phyloP scores from a whole-genome alignment of 2,329 filamentous ascomycete genomes.

The Ophiostoma quercus region DNA sequence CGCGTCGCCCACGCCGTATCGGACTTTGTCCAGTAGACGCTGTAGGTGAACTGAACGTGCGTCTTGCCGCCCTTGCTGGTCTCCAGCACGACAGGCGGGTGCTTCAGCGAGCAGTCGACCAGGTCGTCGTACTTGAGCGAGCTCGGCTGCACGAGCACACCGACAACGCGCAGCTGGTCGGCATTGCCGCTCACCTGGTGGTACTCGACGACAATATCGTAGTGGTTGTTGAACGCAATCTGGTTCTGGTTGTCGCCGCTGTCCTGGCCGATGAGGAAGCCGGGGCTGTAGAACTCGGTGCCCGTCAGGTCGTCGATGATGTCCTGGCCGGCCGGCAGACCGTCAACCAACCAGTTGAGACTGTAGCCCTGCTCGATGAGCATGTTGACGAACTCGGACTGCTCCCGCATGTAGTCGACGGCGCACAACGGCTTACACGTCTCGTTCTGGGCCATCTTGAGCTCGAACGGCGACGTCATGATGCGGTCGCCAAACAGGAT shows the following conservation, averaged over 20 bases:
- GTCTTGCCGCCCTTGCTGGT: conserved; percentile 51
- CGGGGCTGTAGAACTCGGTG: conserved; percentile 81
- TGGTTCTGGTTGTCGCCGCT: conserved; percentile 49
- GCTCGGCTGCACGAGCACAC: conserved; percentile 78
- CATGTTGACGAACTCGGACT: conserved; percentile 73
- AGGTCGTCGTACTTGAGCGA: conserved; percentile 58
- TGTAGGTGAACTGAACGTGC: conserved; percentile 81
- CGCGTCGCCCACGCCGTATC: conserved; percentile 88
- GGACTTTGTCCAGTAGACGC: conserved; percentile 81
- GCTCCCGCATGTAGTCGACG: conserved; percentile 56
- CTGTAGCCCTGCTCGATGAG: conserved; percentile 83
- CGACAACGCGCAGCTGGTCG: conserved; percentile 79
- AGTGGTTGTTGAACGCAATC: conserved; percentile 79
- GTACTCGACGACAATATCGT: conserved; percentile 89
- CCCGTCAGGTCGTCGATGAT: conserved; percentile 70
- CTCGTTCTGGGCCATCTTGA: conserved; percentile 82
- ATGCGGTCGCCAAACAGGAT: conserved; percentile 97
- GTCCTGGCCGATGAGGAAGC: conserved; percentile 69
- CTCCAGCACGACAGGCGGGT: conserved; percentile 57
- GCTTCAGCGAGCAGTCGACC: conserved; percentile 58
- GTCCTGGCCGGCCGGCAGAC: conserved; percentile 81
- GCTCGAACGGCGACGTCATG: conserved; percentile 85
- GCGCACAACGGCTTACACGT: conserved; percentile 77
- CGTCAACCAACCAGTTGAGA: conserved; percentile 93
- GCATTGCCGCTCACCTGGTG: conserved; percentile 66